A percentile compares a stretch with the other conserved stretches of the same genome.
phyloP scores from a whole-genome alignment of 345 rosid species.

The Punica granatum region DNA sequence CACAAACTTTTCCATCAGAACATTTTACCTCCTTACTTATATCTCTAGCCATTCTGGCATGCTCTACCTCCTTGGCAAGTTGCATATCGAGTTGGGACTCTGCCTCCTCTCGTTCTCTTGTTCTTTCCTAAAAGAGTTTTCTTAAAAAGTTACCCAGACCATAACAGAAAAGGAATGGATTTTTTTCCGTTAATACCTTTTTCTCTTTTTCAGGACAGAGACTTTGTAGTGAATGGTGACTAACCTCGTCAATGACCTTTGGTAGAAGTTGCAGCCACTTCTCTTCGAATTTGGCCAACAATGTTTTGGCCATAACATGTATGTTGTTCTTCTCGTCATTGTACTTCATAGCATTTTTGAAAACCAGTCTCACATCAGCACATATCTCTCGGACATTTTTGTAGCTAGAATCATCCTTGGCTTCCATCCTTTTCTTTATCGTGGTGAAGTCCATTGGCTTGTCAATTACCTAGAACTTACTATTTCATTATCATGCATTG shows the following conservation, averaged over 20 bases:
- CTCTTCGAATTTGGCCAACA: slow-evolving; percentile 74
- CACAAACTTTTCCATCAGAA: not conserved
- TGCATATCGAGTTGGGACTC: slow-evolving; percentile 51
- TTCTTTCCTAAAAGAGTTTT: slow-evolving; percentile 40
- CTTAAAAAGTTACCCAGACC: not conserved
- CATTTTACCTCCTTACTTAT: slow-evolving; percentile 45
- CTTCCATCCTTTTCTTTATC: slow-evolving; percentile 73
- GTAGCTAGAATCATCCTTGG: slow-evolving; percentile 67
- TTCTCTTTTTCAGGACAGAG: not conserved
- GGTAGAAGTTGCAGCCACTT: slow-evolving; percentile 76
- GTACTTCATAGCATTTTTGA: slow-evolving; percentile 90
- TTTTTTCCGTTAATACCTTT: too few species aligned
- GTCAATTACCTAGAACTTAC: slow-evolving; percentile 41
- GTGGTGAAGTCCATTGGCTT: slow-evolving; percentile 93
- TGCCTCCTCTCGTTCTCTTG: slow-evolving; percentile 55
- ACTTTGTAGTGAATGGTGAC: not conserved
- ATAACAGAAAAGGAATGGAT: not conserved
- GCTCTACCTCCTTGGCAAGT: slow-evolving; percentile 59
- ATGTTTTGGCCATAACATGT: slow-evolving; percentile 70
- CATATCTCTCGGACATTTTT: slow-evolving; percentile 70
- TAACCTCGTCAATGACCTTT: slow-evolving; percentile 77
- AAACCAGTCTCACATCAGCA: slow-evolving; percentile 74
- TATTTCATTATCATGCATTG: not conserved
- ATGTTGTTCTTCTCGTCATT: slow-evolving; percentile 64
- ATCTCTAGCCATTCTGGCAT: slow-evolving; percentile 61